Base-by-base conservation (phyloP, 176 grass and related monocot genomes). In the Aegilops tauschii region DNA sequence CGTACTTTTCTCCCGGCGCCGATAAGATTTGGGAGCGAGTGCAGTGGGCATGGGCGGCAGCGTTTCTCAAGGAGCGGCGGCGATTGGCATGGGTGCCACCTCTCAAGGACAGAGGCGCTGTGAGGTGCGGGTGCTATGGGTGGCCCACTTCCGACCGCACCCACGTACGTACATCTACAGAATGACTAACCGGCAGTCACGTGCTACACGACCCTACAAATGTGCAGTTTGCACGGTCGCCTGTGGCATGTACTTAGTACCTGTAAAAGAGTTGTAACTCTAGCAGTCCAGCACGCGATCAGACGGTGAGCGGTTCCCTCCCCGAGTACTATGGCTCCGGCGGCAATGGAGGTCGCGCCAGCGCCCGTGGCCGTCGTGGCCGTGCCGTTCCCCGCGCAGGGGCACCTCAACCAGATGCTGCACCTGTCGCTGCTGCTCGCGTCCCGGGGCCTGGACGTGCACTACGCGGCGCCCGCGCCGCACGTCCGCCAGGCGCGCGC, bases 341-440 rank as follows among this genome's bases (percentile, higher is more conserved):
- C 42, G 11, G 40, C 64, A 34, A 13, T 49, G 27, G 80, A 82
- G 42, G 40, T 23, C 5, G 61, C 25, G 9, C 78, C 14, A 44
- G 37, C 61, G 40, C 42, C 44, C 1, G 77, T 82, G 28, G 89
- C 71, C 29, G 12, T 87, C 72, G 84, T 87, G n/a, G 73, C 85
- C 5, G 65, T 90, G 71, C 89, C 89, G 28, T 52, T 78, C 69
- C 78, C 84, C 30, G 47, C 78, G 47, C 88, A 90, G 32, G 79
- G 89, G 16, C 89, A 90, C 84, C 84, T 90, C 20, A 86, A 86
- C 70, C 89, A 86, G 61, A 80, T 86, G 37, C 84, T 83, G 39
- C 79, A 90, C 64, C 73, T 90, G 21, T 77, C 89, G 62, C 72
- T 86, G 11, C 64, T 72, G 39, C 73, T 90, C 40, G 81, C 79